Evolutionary conservation across 768 basidiomycete species (phyloP).

Genomic region (Punctularia strigosozonata): DNA sequence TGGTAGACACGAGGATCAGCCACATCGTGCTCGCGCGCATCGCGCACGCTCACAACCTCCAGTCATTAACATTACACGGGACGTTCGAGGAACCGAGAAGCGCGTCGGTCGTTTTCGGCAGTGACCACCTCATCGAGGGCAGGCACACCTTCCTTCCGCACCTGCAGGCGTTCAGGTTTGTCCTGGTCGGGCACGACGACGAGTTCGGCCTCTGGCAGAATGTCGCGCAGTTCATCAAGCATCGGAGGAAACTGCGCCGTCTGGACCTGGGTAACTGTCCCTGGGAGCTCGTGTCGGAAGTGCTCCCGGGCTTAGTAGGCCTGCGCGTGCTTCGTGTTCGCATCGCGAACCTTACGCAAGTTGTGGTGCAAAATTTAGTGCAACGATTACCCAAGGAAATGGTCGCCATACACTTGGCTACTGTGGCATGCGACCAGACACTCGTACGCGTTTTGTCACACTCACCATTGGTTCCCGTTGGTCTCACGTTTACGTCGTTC

Average conservation of each 20-base stretch:
- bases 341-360: slow-evolving; percentile 35
- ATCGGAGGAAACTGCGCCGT: slow-evolving; percentile 34
- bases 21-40: slow-evolving; percentile 52
- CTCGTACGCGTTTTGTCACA: slow-evolving; percentile 24
- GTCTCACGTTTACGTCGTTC: not conserved
- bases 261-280: slow-evolving; percentile 57
- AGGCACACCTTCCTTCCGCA: slow-evolving; percentile 50
- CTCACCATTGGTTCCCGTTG: not conserved
- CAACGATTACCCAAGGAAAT: slow-evolving; percentile 23
- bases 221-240: slow-evolving; percentile 41
- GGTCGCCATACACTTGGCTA: slow-evolving; percentile 41
- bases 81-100: slow-evolving; percentile 48
- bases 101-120: slow-evolving; percentile 47
- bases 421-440: slow-evolving; percentile 35
- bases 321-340: slow-evolving; percentile 48
- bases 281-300: slow-evolving; percentile 42
- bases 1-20: slow-evolving; percentile 59
- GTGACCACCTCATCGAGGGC: slow-evolving; percentile 48
- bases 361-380: slow-evolving; percentile 26
- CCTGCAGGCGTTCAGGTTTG: slow-evolving; percentile 50
- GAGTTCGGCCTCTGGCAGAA: slow-evolving; percentile 38
- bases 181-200: slow-evolving; percentile 53
- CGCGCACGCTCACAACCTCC: slow-evolving; percentile 47
- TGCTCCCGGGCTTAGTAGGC: slow-evolving; percentile 38
- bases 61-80: slow-evolving; percentile 54